Conservation (phyloP, 805 yeast genomes). For the Dipodascopsis uninucleata region DNA sequence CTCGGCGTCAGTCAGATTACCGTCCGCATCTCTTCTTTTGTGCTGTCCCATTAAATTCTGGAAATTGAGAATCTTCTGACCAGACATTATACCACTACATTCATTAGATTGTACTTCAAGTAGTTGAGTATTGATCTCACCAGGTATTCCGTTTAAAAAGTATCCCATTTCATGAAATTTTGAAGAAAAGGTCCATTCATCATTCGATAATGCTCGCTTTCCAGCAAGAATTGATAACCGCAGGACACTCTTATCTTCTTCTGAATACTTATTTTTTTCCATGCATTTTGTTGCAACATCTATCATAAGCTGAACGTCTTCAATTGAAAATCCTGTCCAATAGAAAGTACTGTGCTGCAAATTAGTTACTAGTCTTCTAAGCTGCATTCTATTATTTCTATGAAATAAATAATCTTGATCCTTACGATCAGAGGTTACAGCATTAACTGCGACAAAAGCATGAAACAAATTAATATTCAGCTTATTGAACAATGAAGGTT, state of each 20-base stretch:
- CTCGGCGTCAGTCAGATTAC: slow-evolving; percentile 49
- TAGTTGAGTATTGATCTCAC: slow-evolving; percentile 36
- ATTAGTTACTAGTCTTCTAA: slow-evolving; percentile 56
- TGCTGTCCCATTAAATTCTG: slow-evolving; percentile 7
- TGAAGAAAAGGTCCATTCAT: slow-evolving; percentile 56
- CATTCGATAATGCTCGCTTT: slow-evolving; percentile 48
- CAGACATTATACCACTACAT: slow-evolving; percentile 45
- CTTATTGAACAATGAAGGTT: slow-evolving; percentile 61
- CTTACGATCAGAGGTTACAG: slow-evolving; percentile 65
- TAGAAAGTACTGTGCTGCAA: slow-evolving; percentile 65
- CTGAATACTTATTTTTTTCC: slow-evolving; percentile 30
- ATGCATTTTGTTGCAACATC: slow-evolving; percentile 48
- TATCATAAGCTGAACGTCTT: slow-evolving; percentile 53
- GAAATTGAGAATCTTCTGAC: slow-evolving; percentile 9
- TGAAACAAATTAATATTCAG: slow-evolving; percentile 60
- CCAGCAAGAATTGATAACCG: slow-evolving; percentile 46
- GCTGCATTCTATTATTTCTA: slow-evolving; percentile 50
- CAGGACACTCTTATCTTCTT: slow-evolving; percentile 43
- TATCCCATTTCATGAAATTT: slow-evolving; percentile 63
- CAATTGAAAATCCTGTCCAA: slow-evolving; percentile 68
- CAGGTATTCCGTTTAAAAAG: slow-evolving; percentile 47
- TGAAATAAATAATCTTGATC: slow-evolving; percentile 68
- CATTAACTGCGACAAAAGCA: slow-evolving; percentile 66
- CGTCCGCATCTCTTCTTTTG: slow-evolving; percentile 16
- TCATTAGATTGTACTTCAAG: slow-evolving; percentile 2